Percentiles rank a stretch among this genome's conserved stretches.
Conservation (phyloP, 805 yeast genomes). For the Metschnikowia gruessii region DNA sequence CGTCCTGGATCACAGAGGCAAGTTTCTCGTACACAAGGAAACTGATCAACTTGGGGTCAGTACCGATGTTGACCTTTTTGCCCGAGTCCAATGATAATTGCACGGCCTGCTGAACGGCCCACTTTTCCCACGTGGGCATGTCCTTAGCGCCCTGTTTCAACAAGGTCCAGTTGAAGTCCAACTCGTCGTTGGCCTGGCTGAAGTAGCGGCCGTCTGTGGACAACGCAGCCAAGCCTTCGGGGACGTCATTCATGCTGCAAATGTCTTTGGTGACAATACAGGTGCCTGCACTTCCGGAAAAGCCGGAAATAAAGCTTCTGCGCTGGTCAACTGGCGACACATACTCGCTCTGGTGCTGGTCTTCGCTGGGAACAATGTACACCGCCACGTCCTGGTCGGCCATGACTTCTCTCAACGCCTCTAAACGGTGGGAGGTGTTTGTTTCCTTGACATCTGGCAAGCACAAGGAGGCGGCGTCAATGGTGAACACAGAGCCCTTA, state of each 20-base stretch:
- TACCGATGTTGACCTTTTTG: slow-evolving; percentile 34
- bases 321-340: slow-evolving; percentile 80
- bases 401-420: slow-evolving; percentile 60
- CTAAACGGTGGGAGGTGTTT: slow-evolving; percentile 53
- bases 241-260: slow-evolving; percentile 46
- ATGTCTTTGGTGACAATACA: slow-evolving; percentile 75
- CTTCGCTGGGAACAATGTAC: slow-evolving; percentile 82
- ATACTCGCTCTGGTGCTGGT: slow-evolving; percentile 91
- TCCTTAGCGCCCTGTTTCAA: slow-evolving; percentile 50
- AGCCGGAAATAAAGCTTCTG: slow-evolving; percentile 78
- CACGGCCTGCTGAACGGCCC: slow-evolving; percentile 51
- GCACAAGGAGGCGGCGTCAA: slow-evolving; percentile 41
- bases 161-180: slow-evolving; percentile 59
- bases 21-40: slow-evolving; percentile 34
- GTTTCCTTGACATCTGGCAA: slow-evolving; percentile 45
- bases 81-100: slow-evolving; percentile 50
- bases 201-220: slow-evolving; percentile 63
- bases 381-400: slow-evolving; percentile 59
- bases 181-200: slow-evolving; percentile 54
- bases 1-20: slow-evolving; percentile 28
- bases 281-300: slow-evolving; percentile 91
- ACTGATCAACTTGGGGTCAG: slow-evolving; percentile 51
- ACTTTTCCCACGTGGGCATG: slow-evolving; percentile 56
- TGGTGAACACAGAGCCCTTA: slow-evolving; percentile 45
- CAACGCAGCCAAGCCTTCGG: slow-evolving; percentile 55